A percentile compares a stretch with the other conserved stretches of the same genome.
Conservation (phyloP, 129 eudicot species). For the Chrysanthemum seticuspe region DNA sequence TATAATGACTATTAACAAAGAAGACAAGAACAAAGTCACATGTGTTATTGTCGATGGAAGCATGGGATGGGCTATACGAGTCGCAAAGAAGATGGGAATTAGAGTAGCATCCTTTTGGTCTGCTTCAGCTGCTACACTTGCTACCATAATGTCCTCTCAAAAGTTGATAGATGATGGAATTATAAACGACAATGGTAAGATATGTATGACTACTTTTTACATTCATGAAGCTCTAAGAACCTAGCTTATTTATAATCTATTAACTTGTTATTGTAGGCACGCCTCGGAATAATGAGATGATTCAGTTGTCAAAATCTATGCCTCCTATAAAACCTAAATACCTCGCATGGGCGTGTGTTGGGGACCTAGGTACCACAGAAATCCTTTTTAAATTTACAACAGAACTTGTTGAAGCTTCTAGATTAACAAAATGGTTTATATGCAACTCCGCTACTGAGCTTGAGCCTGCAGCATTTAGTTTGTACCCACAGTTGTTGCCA, state of each 20-base stretch:
- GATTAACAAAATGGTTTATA: conserved; percentile 31
- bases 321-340: conserved; percentile 34
- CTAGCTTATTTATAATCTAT: not conserved
- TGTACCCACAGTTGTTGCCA: conserved; percentile 30
- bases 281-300: conserved; percentile 22
- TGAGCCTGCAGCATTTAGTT: conserved; percentile 38
- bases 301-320: conserved; percentile 47
- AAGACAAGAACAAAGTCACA: conserved; percentile 18
- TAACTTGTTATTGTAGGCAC: conserved; percentile 27
- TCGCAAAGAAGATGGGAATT: conserved; percentile 35
- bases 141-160: conserved; percentile 12
- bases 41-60: conserved; percentile 43
- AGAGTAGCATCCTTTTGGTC: conserved; percentile 36
- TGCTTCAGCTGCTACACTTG: conserved; percentile 38
- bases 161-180: conserved; percentile 42
- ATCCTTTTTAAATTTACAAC: not conserved
- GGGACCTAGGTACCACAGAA: conserved; percentile 18
- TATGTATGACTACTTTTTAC: not conserved
- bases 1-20: conserved; percentile 26
- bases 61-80: conserved; percentile 37
- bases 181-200: conserved; percentile 39
- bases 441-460: conserved; percentile 52
- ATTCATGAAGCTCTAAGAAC: not conserved
- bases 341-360: conserved; percentile 32
- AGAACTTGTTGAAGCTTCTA: not conserved